These are phyloP conservation scores for Erodium moschatum DNA, from an alignment of 441 rosid genomes.

Conservation along the genomic window DNA sequence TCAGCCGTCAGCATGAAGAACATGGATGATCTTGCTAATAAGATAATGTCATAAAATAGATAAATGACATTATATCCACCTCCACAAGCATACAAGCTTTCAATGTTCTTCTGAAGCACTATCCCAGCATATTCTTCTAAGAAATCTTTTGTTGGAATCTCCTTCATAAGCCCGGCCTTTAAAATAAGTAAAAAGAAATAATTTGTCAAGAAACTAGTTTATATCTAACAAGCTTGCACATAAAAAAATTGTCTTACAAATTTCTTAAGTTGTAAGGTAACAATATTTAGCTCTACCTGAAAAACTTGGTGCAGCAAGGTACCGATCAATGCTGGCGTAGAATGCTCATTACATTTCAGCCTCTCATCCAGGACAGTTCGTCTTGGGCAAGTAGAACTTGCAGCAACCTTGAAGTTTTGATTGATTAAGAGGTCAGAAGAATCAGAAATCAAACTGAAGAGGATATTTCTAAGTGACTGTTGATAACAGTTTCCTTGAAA, in stretches of 20 bases:
- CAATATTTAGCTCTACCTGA: constrained; percentile 40
- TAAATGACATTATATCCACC: constrained; percentile 36
- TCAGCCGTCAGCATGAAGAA: constrained; percentile 17
- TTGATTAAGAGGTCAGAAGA: constrained; percentile 18
- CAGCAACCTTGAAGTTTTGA: constrained; percentile 57
- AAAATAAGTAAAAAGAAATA: constrained; percentile 17
- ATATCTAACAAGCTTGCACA: constrained; percentile 17
- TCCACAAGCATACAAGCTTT: constrained; percentile 89
- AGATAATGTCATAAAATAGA: constrained; percentile 19
- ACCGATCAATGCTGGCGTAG: constrained; percentile 74
- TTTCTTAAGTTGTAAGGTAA: constrained; percentile 9
- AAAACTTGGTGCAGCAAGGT: constrained; percentile 93
- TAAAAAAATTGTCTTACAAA: constrained; percentile 15
- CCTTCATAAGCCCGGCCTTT: constrained; percentile 76
- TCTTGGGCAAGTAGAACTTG: constrained; percentile 81
- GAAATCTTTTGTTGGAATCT: constrained; percentile 46
- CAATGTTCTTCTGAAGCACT: constrained; percentile 64
- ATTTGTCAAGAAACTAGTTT: neutral
- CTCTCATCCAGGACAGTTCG: constrained; percentile 91
- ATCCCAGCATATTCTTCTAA: constrained; percentile 61
- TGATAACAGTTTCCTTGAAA: constrained; percentile 11
- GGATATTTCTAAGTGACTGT: neutral
- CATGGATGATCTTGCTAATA: constrained; percentile 9
- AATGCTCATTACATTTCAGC: constrained; percentile 62
- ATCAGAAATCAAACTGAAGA: constrained; percentile 14